Evolutionary conservation across 305 asterid species (phyloP).

Genomic region (Fraxinus paxiana): DNA sequence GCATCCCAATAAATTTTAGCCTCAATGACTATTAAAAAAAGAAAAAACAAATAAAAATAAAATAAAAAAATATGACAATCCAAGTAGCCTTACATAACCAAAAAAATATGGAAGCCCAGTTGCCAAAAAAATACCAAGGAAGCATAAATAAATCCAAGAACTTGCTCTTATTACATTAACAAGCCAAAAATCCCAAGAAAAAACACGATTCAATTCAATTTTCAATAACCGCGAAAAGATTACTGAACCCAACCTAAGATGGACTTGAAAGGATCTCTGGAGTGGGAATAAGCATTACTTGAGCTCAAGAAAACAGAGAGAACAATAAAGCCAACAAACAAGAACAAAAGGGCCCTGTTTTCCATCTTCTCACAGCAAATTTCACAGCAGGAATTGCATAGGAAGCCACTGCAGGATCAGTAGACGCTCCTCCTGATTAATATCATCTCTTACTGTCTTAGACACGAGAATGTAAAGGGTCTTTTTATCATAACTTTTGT

Average conservation of each 20-base stretch:
- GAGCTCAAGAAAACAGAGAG: constrained; percentile 43
- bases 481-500: constrained; percentile 7
- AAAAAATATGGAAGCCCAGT: background rate
- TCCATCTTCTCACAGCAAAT: constrained; percentile 43
- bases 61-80: background rate
- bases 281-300: constrained; percentile 39
- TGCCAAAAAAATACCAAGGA: constrained; percentile 17
- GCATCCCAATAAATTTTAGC: constrained; percentile 20
- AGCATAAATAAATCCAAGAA: constrained; percentile 13
- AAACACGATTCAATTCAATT: constrained; percentile 3
- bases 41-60: constrained; percentile 12
- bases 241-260: constrained; percentile 50
- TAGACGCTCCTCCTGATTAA: constrained; percentile 28
- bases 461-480: constrained; percentile 17
- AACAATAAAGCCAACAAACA: constrained; percentile 33
- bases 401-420: constrained; percentile 28
- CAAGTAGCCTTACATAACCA: background rate
- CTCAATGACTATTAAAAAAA: constrained; percentile 6
- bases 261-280: constrained; percentile 49
- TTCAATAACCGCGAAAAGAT: constrained; percentile 18
- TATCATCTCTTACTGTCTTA: constrained; percentile 18
- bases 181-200: constrained; percentile 9
- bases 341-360: constrained; percentile 31
- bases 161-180: background rate
- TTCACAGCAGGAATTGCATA: constrained; percentile 41